Conservation (phyloP, 1,284 basidiomycete species). For the Marasmius sp. region DNA sequence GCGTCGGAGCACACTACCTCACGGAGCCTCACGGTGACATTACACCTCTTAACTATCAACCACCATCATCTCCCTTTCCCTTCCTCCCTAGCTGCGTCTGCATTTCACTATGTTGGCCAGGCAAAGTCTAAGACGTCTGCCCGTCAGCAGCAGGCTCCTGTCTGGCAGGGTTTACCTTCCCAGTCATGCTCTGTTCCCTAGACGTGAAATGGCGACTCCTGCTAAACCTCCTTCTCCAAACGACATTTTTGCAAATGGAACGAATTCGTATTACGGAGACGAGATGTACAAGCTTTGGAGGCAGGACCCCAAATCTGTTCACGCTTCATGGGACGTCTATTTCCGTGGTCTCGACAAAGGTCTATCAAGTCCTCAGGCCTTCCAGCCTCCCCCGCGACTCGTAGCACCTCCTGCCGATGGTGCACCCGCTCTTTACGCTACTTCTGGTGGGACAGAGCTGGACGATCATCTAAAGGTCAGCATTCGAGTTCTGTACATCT, state of each 20-base stretch:
- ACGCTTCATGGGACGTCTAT: slow-evolving; percentile 94
- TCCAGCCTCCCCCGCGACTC: slow-evolving; percentile 78
- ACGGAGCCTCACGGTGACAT: background rate
- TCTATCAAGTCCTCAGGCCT: slow-evolving; percentile 80
- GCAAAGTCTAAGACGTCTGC: background rate
- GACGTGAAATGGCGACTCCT: slow-evolving; percentile 49
- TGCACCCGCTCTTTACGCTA: slow-evolving; percentile 78
- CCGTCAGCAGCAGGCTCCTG: background rate
- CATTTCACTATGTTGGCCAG: background rate
- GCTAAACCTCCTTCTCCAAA: slow-evolving; percentile 62
- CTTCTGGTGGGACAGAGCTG: slow-evolving; percentile 67
- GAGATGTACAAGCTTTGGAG: slow-evolving; percentile 95
- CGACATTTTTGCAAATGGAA: slow-evolving; percentile 86
- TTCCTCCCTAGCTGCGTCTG: background rate
- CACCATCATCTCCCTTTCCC: background rate
- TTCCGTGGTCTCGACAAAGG: slow-evolving; percentile 94
- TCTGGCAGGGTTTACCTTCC: background rate
- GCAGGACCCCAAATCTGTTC: slow-evolving; percentile 89
- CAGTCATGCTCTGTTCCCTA: background rate
- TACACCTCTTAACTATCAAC: background rate
- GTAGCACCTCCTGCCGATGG: slow-evolving; percentile 74
- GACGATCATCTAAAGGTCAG: slow-evolving; percentile 93
- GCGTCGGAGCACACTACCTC: background rate
- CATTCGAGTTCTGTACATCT: slow-evolving; percentile 1
- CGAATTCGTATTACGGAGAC: slow-evolving; percentile 93